These are phyloP conservation scores for Fomitopsis pinicola DNA, from an alignment of 1,284 basidiomycete genomes.

Conservation along the genomic window DNA sequence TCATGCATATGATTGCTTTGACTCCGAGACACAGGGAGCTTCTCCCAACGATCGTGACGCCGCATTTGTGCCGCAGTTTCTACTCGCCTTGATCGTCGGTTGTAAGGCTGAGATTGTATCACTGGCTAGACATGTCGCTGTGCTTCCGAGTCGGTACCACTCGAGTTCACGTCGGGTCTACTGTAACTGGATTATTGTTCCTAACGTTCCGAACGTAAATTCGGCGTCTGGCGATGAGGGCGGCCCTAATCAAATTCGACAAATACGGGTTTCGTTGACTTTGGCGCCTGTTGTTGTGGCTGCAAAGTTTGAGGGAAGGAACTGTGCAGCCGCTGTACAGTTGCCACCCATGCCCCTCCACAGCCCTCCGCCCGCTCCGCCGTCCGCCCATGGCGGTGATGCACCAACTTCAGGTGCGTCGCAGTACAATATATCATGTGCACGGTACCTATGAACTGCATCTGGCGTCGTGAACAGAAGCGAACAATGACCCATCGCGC, in stretches of 20 bases:
- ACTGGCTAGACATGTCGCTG: too few species aligned
- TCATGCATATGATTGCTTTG: too few species aligned
- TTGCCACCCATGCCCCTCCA: conserved; percentile 15
- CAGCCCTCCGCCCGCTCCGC: conserved; percentile 3
- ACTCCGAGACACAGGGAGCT: too few species aligned
- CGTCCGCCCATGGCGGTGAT: conserved; percentile 11
- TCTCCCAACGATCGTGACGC: too few species aligned
- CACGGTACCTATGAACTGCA: not conserved
- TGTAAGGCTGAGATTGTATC: too few species aligned
- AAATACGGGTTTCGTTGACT: not conserved
- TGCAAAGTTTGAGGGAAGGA: conserved; percentile 31
- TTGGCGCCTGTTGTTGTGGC: conserved; percentile 18
- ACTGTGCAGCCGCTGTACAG: conserved; percentile 32
- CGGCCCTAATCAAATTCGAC: not conserved
- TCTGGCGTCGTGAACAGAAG: not conserved
- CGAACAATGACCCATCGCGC: not conserved
- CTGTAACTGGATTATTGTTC: too few species aligned
- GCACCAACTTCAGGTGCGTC: conserved; percentile 13
- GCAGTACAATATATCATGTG: not conserved
- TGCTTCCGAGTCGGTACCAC: too few species aligned
- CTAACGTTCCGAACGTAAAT: too few species aligned
- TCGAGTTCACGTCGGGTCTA: too few species aligned
- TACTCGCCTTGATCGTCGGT: too few species aligned
- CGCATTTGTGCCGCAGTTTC: too few species aligned
- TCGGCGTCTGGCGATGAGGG: too few species aligned